These are phyloP conservation scores for Psilocybe tampanensis DNA, from an alignment of 768 basidiomycete species.

Conservation along the genomic window DNA sequence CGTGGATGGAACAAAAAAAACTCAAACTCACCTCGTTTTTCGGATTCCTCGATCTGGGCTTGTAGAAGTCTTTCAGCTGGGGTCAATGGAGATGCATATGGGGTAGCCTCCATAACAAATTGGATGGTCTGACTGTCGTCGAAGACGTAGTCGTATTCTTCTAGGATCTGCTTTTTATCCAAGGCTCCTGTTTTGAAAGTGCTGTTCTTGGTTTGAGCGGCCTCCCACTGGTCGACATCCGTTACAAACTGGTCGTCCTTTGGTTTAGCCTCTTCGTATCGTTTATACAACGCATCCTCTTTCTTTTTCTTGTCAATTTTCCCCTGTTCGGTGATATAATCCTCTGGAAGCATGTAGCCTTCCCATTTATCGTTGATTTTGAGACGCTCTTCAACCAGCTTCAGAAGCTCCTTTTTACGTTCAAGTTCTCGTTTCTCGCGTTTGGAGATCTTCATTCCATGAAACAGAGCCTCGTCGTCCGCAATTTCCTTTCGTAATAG, in stretches of 20 bases:
- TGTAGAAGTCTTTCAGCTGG: conserved; percentile 86
- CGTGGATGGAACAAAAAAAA: neutral
- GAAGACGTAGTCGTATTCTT: conserved; percentile 96
- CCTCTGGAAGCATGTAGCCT: conserved; percentile 95
- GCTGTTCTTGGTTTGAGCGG: conserved; percentile 85
- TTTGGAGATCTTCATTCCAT: conserved; percentile 89
- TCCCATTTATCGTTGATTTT: conserved; percentile 96
- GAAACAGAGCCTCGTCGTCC: conserved; percentile 90
- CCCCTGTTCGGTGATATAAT: conserved; percentile 97
- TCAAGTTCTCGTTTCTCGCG: conserved; percentile 82
- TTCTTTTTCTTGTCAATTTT: conserved; percentile 98
- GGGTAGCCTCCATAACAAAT: conserved; percentile 84
- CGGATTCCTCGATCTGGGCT: conserved; percentile 88
- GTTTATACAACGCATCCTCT: conserved; percentile 86
- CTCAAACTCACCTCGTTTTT: conserved; percentile 71
- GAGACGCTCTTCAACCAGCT: conserved; percentile 90
- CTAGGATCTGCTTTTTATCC: conserved; percentile 82
- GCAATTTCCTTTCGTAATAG: conserved; percentile 90
- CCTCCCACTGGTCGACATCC: conserved; percentile 98
- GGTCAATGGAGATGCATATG: conserved; percentile 73
- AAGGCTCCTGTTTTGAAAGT: conserved; percentile 90
- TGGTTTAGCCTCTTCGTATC: conserved; percentile 92
- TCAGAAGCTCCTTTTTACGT: conserved; percentile 88
- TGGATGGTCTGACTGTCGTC: conserved; percentile 97
- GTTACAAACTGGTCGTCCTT: conserved; percentile 95